These are phyloP conservation scores for Keqinozyma sinolaborantium DNA, from an alignment of 1,139 yeast genomes.

Conservation along the genomic window DNA sequence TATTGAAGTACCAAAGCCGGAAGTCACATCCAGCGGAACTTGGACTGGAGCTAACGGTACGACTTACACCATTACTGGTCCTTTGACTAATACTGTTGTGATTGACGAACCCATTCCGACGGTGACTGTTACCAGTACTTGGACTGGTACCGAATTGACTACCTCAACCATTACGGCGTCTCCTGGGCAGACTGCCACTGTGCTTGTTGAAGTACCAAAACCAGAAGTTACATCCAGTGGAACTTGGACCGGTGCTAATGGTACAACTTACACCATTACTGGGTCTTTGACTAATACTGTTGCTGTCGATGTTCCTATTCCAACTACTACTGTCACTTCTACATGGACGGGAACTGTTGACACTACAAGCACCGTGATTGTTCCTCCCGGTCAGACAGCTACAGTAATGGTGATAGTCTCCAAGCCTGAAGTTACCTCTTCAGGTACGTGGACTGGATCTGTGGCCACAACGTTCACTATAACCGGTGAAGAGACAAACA, in stretches of 20 bases:
- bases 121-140: slow-evolving; percentile 2
- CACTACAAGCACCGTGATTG: slow-evolving; percentile 4
- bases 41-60: background rate
- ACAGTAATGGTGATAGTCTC: slow-evolving; percentile 14
- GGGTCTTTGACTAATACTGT: slow-evolving; percentile 9
- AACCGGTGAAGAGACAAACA: slow-evolving; percentile 6
- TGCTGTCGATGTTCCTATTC: slow-evolving; percentile 8
- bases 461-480: slow-evolving; percentile 6
- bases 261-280: slow-evolving; percentile 3
- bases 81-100: slow-evolving; percentile 2
- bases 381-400: slow-evolving; percentile 11
- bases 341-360: slow-evolving; percentile 6
- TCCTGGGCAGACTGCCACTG: slow-evolving; percentile 3
- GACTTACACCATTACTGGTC: background rate
- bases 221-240: slow-evolving; percentile 3
- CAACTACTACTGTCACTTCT: slow-evolving; percentile 6
- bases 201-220: slow-evolving; percentile 3
- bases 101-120: slow-evolving; percentile 10
- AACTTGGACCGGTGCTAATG: slow-evolving; percentile 2
- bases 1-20: background rate
- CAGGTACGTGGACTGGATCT: slow-evolving; percentile 10
- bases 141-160: background rate
- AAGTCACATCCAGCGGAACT: background rate
- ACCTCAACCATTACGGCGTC: background rate
- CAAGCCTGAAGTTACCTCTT: slow-evolving; percentile 6